A percentile compares a stretch with the other conserved stretches of the same genome.
Evolutionary conservation across 2,329 filamentous ascomycete species (phyloP).

Genomic region (Aspergillus sp.): DNA sequence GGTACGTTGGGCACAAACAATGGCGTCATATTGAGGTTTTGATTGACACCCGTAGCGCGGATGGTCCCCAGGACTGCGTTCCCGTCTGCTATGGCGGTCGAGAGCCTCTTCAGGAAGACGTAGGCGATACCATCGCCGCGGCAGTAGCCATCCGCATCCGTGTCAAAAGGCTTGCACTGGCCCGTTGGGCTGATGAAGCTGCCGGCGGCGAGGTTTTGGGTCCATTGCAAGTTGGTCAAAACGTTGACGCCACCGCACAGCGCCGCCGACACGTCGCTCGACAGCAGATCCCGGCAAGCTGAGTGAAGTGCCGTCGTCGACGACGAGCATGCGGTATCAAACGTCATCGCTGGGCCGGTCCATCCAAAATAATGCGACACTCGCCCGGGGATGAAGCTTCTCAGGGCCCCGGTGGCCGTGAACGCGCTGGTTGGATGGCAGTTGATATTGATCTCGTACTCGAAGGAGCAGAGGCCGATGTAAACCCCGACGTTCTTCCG

Average conservation of each 20-base stretch:
- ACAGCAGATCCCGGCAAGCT: conserved; percentile 2
- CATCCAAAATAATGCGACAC: conserved; percentile 45
- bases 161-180: conserved; percentile 7
- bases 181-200: conserved; percentile 4
- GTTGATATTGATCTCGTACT: conserved; percentile 27
- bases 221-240: conserved; percentile 21
- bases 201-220: conserved; percentile 2
- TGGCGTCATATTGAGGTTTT: conserved; percentile 17
- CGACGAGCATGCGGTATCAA: conserved; percentile 24
- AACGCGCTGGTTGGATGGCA: conserved; percentile 26
- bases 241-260: conserved; percentile 32
- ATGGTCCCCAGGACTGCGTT: conserved; percentile 43
- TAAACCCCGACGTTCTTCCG: conserved; percentile 29
- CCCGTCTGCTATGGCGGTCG: conserved; percentile 45
- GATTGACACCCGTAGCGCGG: conserved; percentile 25
- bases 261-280: background rate
- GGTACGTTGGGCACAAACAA: conserved; percentile 14
- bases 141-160: conserved; percentile 8
- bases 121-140: conserved; percentile 5
- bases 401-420: conserved; percentile 15
- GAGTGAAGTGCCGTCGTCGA: conserved; percentile 5
- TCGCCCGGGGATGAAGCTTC: conserved; percentile 21
- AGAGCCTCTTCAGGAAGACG: conserved; percentile 26
- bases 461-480: conserved; percentile 19
- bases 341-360: conserved; percentile 25